These are phyloP conservation scores for Candida nitratophila DNA, from an alignment of 805 yeast genomes.

Conservation along the genomic window DNA sequence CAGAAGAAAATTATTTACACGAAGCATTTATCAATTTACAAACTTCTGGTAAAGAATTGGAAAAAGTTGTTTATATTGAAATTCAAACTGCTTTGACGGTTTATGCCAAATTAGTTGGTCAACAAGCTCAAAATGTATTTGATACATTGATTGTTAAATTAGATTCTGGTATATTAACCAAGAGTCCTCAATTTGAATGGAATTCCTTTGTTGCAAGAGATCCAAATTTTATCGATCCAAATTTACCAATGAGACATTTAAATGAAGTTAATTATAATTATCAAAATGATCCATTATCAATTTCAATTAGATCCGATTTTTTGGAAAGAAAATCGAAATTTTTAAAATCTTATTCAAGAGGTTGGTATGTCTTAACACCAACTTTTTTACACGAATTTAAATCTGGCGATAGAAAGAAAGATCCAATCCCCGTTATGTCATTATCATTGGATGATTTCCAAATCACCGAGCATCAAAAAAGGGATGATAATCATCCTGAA, in stretches of 20 bases:
- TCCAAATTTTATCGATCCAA: constrained; percentile 59
- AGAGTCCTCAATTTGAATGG: constrained; percentile 85
- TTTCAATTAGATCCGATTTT: constrained; percentile 66
- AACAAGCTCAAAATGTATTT: constrained; percentile 66
- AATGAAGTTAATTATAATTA: constrained; percentile 60
- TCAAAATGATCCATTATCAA: constrained; percentile 62
- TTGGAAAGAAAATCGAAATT: constrained; percentile 88
- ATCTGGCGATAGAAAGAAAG: constrained; percentile 72
- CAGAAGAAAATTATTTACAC: constrained; percentile 79
- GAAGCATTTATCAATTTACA: constrained; percentile 87
- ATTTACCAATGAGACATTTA: constrained; percentile 52
- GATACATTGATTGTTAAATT: constrained; percentile 59
- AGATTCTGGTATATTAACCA: constrained; percentile 62
- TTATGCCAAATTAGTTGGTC: constrained; percentile 64
- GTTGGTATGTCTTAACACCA: constrained; percentile 88
- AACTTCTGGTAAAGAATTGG: constrained; percentile 81
- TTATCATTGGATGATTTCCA: constrained; percentile 71
- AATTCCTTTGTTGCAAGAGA: constrained; percentile 71
- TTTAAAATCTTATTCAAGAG: constrained; percentile 82
- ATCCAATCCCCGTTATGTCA: constrained; percentile 78
- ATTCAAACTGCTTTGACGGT: constrained; percentile 74
- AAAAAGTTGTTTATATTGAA: constrained; percentile 79
- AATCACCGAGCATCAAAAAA: constrained; percentile 75
- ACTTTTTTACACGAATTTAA: constrained; percentile 87
- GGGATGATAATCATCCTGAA: constrained; percentile 49